These are phyloP conservation scores for Agarophyton chilense DNA, from an alignment of 23 red algal species.

Conservation along the genomic window DNA sequence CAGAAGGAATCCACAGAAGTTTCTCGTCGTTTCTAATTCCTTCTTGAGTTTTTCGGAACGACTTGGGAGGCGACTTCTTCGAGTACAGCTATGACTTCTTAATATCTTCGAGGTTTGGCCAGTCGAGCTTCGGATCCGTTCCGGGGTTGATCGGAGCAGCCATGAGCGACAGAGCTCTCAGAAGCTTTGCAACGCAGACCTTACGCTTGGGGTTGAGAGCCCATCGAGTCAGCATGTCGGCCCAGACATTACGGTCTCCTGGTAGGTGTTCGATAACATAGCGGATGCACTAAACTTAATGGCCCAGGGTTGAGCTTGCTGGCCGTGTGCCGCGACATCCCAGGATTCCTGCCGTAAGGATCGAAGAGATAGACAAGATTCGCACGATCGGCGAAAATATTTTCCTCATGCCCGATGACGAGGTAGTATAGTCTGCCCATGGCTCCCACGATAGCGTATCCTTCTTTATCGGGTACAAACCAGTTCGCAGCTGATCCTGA, in stretches of 20 bases:
- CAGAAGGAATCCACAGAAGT: slow-evolving; percentile 27
- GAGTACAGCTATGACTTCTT: background rate
- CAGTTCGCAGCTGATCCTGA: slow-evolving; percentile 12
- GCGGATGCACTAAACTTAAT: slow-evolving; percentile 15
- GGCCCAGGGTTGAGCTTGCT: slow-evolving; percentile 31
- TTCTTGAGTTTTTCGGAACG: background rate
- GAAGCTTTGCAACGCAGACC: background rate
- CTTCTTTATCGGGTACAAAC: slow-evolving; percentile 27
- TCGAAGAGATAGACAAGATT: slow-evolving; percentile 34
- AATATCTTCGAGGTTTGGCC: background rate
- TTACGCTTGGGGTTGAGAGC: background rate
- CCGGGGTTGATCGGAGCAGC: slow-evolving; percentile 11
- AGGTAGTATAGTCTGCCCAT: slow-evolving; percentile 21
- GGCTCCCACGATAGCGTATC: slow-evolving; percentile 43
- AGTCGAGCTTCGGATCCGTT: background rate
- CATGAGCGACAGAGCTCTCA: background rate
- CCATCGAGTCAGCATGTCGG: slow-evolving; percentile 1
- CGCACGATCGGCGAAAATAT: slow-evolving; percentile 28
- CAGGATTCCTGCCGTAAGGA: slow-evolving; percentile 9
- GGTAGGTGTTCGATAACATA: slow-evolving; percentile 3
- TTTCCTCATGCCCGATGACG: background rate
- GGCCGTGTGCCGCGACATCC: background rate
- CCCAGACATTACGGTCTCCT: background rate
- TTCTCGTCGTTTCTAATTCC: background rate
- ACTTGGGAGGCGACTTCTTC: background rate